Evolutionary conservation across 257 asterid genomes (phyloP).

Genomic region (Forsythia viridissima): DNA sequence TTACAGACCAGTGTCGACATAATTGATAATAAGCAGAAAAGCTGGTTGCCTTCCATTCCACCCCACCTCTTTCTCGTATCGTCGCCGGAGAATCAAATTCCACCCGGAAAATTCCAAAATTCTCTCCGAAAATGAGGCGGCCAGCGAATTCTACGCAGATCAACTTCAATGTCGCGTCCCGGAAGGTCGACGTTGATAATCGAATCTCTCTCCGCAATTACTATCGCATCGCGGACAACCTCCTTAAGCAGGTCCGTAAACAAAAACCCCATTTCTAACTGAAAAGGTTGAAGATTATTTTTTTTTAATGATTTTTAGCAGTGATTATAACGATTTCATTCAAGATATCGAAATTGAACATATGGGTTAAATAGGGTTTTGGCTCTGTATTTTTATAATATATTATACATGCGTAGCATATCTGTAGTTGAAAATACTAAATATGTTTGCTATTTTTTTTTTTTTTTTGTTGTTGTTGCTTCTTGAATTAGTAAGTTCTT

Average conservation of each 20-base stretch:
- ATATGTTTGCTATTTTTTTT: not conserved
- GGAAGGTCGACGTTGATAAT: slow-evolving; percentile 68
- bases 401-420: not conserved
- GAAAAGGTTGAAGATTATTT: not conserved
- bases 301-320: not conserved
- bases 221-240: slow-evolving; percentile 85
- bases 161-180: slow-evolving; percentile 35
- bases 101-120: slow-evolving; percentile 3
- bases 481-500: not conserved
- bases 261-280: not conserved
- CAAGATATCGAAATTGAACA: slow-evolving; percentile 11
- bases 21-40: too few species aligned
- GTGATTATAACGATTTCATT: slow-evolving; percentile 4
- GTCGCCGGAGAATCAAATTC: slow-evolving; percentile 5
- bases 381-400: not conserved
- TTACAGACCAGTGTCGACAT: too few species aligned
- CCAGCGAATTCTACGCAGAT: slow-evolving; percentile 29
- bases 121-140: slow-evolving; percentile 38
- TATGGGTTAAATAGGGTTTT: not conserved
- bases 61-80: not conserved
- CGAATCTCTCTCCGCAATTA: slow-evolving; percentile 81
- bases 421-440: not conserved
- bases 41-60: too few species aligned
- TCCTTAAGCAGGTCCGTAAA: slow-evolving; percentile 75
- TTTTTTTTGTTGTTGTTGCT: not conserved